phyloP scores from a whole-genome alignment of 2,329 filamentous ascomycete genomes.

The Fusarium sp. region DNA sequence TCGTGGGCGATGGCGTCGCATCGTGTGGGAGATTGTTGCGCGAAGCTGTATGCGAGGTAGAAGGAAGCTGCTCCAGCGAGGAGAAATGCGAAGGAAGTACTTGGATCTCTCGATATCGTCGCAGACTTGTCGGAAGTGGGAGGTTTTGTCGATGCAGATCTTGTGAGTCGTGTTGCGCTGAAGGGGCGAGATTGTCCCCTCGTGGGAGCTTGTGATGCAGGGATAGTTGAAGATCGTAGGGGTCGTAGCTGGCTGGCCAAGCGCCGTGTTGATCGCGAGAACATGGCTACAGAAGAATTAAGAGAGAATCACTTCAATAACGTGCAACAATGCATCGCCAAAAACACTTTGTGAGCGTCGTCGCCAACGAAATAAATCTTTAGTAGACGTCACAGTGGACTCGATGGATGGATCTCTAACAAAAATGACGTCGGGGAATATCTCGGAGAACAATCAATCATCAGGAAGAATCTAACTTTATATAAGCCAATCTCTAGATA shows the following conservation, averaged over 20 bases:
- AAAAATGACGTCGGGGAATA: conserved; percentile 31
- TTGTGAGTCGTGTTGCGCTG: not conserved
- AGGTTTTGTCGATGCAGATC: not conserved
- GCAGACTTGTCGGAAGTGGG: not conserved
- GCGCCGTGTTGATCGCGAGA: conserved; percentile 25
- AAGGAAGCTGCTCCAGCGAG: conserved; percentile 33
- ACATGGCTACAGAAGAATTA: conserved; percentile 12
- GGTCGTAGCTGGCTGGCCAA: conserved; percentile 19
- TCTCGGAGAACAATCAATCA: conserved; percentile 5
- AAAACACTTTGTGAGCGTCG: not conserved
- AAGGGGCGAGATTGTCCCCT: conserved; percentile 26
- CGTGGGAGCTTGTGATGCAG: conserved; percentile 4
- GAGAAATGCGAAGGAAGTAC: conserved; percentile 1
- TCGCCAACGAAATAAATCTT: not conserved
- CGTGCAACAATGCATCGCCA: conserved; percentile 16
- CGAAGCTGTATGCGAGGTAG: conserved; percentile 29
- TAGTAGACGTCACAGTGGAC: conserved; percentile 18
- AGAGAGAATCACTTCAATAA: not conserved
- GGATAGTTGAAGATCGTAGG: conserved; percentile 2
- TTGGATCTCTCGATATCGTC: conserved; percentile 4
- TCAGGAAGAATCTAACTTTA: conserved; percentile 15
- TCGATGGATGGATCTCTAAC: not conserved
- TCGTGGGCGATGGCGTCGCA: conserved; percentile 23
- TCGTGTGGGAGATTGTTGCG: conserved; percentile 26
- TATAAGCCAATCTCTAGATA: not conserved